phyloP scores from a whole-genome alignment of 257 asterid species.

The Solanum peruvianum region DNA sequence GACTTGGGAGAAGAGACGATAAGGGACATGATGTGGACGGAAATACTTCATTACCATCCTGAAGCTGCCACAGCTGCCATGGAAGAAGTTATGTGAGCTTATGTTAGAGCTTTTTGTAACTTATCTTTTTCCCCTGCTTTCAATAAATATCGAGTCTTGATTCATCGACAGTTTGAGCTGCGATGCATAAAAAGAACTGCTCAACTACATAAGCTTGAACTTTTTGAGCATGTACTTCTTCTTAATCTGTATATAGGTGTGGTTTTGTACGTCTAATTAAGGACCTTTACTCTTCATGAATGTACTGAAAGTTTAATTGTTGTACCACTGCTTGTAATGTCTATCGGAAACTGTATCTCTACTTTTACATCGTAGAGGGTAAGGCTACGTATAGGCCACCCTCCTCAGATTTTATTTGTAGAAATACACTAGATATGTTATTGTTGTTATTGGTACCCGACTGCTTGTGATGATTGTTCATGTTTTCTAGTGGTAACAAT shows the following conservation, averaged over 20 bases:
- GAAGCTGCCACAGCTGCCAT: conserved; percentile 13
- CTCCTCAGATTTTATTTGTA: background rate
- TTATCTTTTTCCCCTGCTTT: background rate
- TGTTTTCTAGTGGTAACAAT: background rate
- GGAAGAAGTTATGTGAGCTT: background rate
- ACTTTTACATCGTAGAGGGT: background rate
- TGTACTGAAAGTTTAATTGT: background rate
- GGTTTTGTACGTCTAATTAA: background rate
- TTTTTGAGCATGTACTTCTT: background rate
- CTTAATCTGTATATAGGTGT: conserved; percentile 15
- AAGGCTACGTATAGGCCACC: background rate
- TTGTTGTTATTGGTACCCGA: background rate
- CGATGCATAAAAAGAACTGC: background rate
- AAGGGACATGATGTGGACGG: conserved; percentile 49
- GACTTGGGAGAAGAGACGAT: conserved; percentile 39
- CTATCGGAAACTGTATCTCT: background rate
- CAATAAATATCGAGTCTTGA: conserved; percentile 5
- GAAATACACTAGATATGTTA: background rate
- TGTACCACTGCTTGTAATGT: background rate
- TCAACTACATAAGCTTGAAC: background rate
- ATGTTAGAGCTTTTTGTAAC: background rate
- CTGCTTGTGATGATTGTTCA: background rate
- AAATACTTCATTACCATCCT: conserved; percentile 52
- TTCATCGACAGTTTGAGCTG: conserved; percentile 14
- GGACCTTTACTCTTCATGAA: background rate